A percentile compares a stretch with the other conserved stretches of the same genome.
Evolutionary conservation across 192 early-diverging fungal genomes (phyloP).

Genomic region (Backusella westeae): DNA sequence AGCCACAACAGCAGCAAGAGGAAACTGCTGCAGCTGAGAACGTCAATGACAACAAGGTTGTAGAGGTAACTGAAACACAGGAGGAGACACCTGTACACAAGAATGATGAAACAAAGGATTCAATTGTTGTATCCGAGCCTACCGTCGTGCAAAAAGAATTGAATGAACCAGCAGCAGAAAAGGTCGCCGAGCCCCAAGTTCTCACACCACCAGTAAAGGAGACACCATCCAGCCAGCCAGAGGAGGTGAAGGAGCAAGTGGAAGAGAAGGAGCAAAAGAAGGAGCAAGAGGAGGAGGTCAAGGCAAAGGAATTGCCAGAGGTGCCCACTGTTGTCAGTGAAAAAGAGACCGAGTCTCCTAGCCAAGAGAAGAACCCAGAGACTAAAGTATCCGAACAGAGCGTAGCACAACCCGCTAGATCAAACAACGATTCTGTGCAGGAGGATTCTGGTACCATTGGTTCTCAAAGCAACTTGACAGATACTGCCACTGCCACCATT

Average conservation of each 20-base stretch:
- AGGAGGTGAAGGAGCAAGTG: background rate
- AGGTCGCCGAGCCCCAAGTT: background rate
- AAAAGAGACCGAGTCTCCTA: background rate
- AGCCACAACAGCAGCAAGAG: background rate
- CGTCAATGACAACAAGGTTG: background rate
- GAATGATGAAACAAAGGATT: background rate
- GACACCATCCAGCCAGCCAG: background rate
- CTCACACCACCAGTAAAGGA: background rate
- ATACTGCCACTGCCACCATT: constrained; percentile 5
- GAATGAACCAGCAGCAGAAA: background rate
- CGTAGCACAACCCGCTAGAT: background rate
- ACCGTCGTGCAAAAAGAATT: background rate
- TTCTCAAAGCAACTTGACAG: background rate
- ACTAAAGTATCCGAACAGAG: background rate
- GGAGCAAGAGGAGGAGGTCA: background rate
- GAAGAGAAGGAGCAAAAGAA: background rate
- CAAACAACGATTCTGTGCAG: background rate
- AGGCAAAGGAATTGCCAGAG: background rate
- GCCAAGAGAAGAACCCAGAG: background rate
- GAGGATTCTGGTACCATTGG: background rate
- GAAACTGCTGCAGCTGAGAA: background rate
- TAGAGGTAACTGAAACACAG: background rate
- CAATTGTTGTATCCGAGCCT: background rate
- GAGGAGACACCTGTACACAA: background rate
- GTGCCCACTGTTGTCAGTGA: background rate